Conservation (phyloP, 2,329 filamentous ascomycete species). For the Penicillium sp. region DNA sequence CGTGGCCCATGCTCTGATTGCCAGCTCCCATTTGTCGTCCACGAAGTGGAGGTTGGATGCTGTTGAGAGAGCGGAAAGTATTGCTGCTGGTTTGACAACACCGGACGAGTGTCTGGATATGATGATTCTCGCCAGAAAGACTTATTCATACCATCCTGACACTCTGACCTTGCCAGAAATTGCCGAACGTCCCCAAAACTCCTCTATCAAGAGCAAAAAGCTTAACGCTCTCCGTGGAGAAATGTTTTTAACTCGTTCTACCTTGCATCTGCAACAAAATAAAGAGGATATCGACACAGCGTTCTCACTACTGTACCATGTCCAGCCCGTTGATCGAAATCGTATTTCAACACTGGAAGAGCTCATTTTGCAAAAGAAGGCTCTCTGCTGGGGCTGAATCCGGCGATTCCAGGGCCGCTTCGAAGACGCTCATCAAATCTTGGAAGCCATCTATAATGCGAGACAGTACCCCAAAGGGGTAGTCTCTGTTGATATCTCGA, state of each 20-base stretch:
- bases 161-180: not conserved
- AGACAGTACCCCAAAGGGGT: conserved; percentile 2
- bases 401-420: conserved; percentile 7
- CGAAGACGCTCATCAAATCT: conserved; percentile 3
- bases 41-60: not conserved
- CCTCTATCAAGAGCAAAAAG: not conserved
- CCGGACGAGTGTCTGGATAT: conserved; percentile 2
- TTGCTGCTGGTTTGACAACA: not conserved
- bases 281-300: not conserved
- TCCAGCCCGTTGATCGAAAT: not conserved
- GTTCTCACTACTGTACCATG: not conserved
- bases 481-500: not conserved
- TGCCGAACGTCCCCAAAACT: not conserved
- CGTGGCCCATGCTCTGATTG: not conserved
- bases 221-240: conserved; percentile 4
- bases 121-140: conserved; percentile 2
- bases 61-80: conserved; percentile 4
- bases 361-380: conserved; percentile 8
- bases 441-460: conserved; percentile 8
- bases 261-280: not conserved
- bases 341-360: conserved; percentile 10
- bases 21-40: not conserved
- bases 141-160: not conserved
- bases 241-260: not conserved
- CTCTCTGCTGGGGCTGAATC: not conserved